Evolutionary conservation across 768 basidiomycete genomes (phyloP).

Genomic region (Calocybe gangraenosa): DNA sequence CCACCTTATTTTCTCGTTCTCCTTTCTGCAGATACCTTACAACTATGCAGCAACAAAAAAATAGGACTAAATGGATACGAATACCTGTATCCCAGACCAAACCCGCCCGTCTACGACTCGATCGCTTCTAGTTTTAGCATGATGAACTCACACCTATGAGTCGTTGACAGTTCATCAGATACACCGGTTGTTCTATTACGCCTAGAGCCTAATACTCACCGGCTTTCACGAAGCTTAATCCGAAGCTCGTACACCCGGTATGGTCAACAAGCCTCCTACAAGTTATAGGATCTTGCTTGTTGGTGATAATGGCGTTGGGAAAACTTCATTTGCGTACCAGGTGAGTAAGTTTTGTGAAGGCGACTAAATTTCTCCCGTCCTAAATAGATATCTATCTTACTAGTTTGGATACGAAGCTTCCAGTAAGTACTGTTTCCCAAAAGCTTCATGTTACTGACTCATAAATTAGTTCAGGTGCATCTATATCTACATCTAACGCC

Average conservation of each 20-base stretch:
- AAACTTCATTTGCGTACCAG: constrained; percentile 24
- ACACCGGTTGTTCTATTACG: neutral
- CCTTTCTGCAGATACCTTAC: no score
- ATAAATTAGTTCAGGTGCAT: neutral
- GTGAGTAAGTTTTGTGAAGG: constrained; percentile 9
- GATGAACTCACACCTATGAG: neutral
- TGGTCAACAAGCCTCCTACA: constrained; percentile 3
- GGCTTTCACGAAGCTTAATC: neutral
- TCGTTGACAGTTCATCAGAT: constrained; percentile 1
- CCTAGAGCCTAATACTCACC: neutral
- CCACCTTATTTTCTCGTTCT: no score
- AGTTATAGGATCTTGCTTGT: constrained; percentile 22
- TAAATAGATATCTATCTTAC: neutral
- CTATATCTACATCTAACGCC: no score
- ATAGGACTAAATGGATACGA: no score
- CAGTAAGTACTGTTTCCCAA: constrained; percentile 11
- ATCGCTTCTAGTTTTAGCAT: neutral
- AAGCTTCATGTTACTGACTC: neutral
- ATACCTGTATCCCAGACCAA: no score
- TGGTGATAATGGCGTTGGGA: constrained; percentile 25
- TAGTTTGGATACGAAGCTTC: constrained; percentile 20
- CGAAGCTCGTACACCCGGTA: neutral
- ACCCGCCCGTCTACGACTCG: no score
- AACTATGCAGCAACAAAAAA: no score
- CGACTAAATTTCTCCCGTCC: neutral